Base-by-base conservation (phyloP, 176 grass and related monocot genomes). In the Aechmea fasciata region DNA sequence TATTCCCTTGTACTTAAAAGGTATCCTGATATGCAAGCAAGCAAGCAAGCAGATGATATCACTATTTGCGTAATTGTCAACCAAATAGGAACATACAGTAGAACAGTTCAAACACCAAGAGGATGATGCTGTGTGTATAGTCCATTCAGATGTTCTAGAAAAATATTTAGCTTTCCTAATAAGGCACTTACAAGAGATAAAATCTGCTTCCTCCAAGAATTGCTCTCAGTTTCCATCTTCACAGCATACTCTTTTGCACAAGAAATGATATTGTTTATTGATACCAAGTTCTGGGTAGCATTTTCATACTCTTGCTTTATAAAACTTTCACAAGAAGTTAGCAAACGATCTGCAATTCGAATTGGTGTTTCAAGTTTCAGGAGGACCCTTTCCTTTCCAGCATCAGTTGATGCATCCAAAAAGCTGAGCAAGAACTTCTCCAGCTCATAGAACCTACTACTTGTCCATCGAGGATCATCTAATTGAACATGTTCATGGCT, bases 301-400 rank as follows among this genome's bases (percentile, higher is more conserved):
- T 80, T 90, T 77, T 93, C 86, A 82, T 92, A 76, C 63, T 92
- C 89, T 63, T 82, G 73, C 71, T 83, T 92, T 13, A 93, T 84
- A 61, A 90, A 69, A 75, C 79, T 83, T 83, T 90, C 79, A 76
- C 87, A 99, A 75, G 89, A 99, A 57, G 63, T 87, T 78, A 99
- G 73, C 55, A 99, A 87, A 63, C 82, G 81, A 73, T 93, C 89
- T 57, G 89, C 86, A 82, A 99, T 99, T 67, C 82, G 77, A 80
- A 93, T 71, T 70, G 94, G 94, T 68, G 94, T 90, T 76, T 99
- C 94, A 84, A 99, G 85, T 68, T 99, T 99, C 49, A 99, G 51
- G 48, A 63, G 82, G 49, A 90, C 79, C 71, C 89, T 99, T 73
- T 93, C 86, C 80, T 85, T 90, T 52, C 94, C 94, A 83, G 86